Evolutionary conservation across 2,329 filamentous ascomycete species (phyloP), one percentile per base, ranked within the genome.

Genomic region (Apiospora sp.): DNA sequence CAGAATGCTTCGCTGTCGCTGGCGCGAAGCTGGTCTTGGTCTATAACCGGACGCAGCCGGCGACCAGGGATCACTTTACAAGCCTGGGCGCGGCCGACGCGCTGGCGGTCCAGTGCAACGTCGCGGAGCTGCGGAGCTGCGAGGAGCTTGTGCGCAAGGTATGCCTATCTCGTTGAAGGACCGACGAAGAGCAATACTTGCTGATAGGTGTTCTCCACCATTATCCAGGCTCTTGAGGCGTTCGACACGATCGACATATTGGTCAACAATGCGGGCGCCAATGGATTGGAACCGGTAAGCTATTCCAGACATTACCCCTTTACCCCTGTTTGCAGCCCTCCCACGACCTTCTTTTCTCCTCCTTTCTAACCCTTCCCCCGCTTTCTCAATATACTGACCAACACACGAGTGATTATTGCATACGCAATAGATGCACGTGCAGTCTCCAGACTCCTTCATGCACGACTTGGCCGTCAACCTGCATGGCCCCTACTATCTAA

Each of bases 181-280:
- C 3, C 34, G 10, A 13, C 8, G 22, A n/a, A 41, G 22, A 64
- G 34, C 1, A n/a, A n/a, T 0, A 41, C 5, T 37, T 41, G 6
- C 58, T 64, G 30, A 64, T 37, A 19, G 30, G 16, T 13, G 5
- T 30, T 13, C 5, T 27, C 19, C n/a, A 44, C 8, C 12, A 3
- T 37, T 34, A 4, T 5, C 41, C 8, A 14, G 78, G 71, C 75
- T 1, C 64, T 78, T 2, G 70, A 76, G 1, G 30, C 71, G 0
- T 72, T 76, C 34, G 76, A 75, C 3, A 74, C 67, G 41, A 75
- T 77, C 2, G 79, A 80, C 67, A 75, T 80, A 8, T 46, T 80
- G 4, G 72, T 79, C 67, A 80, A 81, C 72, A 81, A 81, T 58
- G 79, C 79, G 6, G 79, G 79, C 4, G 76, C 78, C 1, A 80